phyloP scores from a whole-genome alignment of 2,329 filamentous ascomycete genomes.

The Trichoderma sp. region DNA sequence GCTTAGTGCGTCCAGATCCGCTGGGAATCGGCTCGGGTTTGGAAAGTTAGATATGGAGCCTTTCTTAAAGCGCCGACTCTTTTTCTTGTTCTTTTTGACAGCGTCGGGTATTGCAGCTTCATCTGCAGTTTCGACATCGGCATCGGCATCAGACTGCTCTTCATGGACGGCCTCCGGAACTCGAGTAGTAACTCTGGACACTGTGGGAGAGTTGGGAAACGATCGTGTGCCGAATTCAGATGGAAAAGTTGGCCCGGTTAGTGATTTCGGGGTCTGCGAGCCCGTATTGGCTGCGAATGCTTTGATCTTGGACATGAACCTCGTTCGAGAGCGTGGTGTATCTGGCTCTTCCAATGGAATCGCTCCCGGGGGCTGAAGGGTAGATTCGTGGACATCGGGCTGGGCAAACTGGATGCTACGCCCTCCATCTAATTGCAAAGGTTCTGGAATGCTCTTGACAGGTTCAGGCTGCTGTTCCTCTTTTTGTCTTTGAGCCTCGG shows the following conservation, averaged over 20 bases:
- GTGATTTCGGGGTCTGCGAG: conserved; percentile 53
- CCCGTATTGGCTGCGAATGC: conserved; percentile 65
- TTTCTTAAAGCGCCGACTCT: conserved; percentile 60
- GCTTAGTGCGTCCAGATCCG: conserved; percentile 48
- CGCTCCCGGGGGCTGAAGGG: conserved; percentile 55
- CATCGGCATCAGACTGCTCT: conserved; percentile 54
- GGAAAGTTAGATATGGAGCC: conserved; percentile 66
- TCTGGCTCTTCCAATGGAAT: conserved; percentile 72
- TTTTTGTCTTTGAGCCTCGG: background rate
- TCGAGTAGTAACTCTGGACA: conserved; percentile 49
- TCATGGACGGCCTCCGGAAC: conserved; percentile 60
- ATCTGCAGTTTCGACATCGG: conserved; percentile 83
- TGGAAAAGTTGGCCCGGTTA: conserved; percentile 35
- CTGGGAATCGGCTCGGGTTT: conserved; percentile 57
- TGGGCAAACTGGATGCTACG: conserved; percentile 78
- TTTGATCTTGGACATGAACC: conserved; percentile 78
- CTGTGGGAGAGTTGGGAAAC: conserved; percentile 53
- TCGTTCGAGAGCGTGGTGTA: conserved; percentile 61
- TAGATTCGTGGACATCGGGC: conserved; percentile 54
- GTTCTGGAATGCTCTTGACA: conserved; percentile 5
- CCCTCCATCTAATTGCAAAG: conserved; percentile 30
- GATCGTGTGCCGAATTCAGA: conserved; percentile 47
- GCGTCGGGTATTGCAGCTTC: conserved; percentile 59
- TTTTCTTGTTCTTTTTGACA: conserved; percentile 62
- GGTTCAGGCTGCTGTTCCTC: conserved; percentile 11